Evolutionary conservation across 768 basidiomycete genomes (phyloP).

Genomic region (Tephrocybe rancida): DNA sequence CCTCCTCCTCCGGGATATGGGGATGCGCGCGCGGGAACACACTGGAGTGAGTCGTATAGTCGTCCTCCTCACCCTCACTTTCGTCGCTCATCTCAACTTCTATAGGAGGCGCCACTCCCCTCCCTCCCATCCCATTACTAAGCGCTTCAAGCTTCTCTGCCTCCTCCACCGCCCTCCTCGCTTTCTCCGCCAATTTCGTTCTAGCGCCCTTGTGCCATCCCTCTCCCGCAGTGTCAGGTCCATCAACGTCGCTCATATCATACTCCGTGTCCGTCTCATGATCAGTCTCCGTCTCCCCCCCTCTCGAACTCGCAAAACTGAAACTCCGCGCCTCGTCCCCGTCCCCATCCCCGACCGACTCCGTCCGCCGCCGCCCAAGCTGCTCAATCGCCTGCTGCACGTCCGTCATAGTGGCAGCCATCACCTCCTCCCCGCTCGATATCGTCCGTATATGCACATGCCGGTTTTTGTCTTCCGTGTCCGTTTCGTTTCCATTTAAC

Average conservation of each 20-base stretch:
- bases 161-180: slow-evolving; percentile 63
- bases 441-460: slow-evolving; percentile 18
- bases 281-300: slow-evolving; percentile 60
- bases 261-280: slow-evolving; percentile 63
- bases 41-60: slow-evolving; percentile 38
- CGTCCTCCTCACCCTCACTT: slow-evolving; percentile 67
- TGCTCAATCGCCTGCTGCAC: slow-evolving; percentile 92
- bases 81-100: slow-evolving; percentile 80
- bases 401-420: slow-evolving; percentile 89
- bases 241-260: slow-evolving; percentile 48
- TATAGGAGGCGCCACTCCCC: slow-evolving; percentile 57
- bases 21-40: slow-evolving; percentile 50
- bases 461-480: slow-evolving; percentile 23
- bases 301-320: slow-evolving; percentile 73
- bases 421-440: slow-evolving; percentile 53
- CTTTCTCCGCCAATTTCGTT: slow-evolving; percentile 69
- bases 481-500: slow-evolving; percentile 25
- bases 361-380: slow-evolving; percentile 53
- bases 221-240: slow-evolving; percentile 39
- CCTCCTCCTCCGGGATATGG: slow-evolving; percentile 73
- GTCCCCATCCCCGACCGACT: slow-evolving; percentile 41
- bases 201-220: slow-evolving; percentile 69
- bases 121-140: slow-evolving; percentile 27
- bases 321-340: slow-evolving; percentile 69
- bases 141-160: slow-evolving; percentile 48